Base-by-base conservation (phyloP, 495 filamentous ascomycete genomes). In the Astrocystis sublimbata region DNA sequence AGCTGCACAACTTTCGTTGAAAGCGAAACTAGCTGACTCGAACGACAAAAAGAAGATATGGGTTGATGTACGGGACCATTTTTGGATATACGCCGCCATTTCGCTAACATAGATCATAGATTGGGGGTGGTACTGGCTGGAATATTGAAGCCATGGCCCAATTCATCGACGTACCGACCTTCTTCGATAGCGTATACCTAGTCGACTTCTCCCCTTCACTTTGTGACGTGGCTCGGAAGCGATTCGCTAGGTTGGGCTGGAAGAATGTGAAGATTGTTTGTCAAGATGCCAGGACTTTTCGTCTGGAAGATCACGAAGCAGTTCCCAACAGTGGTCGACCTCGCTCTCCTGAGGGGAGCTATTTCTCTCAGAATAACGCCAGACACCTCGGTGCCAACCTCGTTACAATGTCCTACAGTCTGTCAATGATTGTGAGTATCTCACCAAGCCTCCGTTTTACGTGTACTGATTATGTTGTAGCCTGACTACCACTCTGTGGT, bases 121-220 rank as follows among this genome's bases (percentile, higher is more conserved):
- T 92, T 68, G 91, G 92, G 52, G 92, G 92, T 64, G 89, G 91
- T 46, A 93, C 90, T 54, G 93, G 93, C 67, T 96, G 91, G 81
- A 97, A 97, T 71, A 93, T 97, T 63, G 93, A 97, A 77, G 83
- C 89, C 50, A 96, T 96, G 92, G 79, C 86, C 23, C 78, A 79
- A 33, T 93, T 89, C 62, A 75, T 96, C 53, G 79, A 91, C 40
- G 92, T 98, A 6, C 80, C 88, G 5, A 81, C 86, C 21, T 97
- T 93, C 82, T 98, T 97, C 80, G 86, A 88, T 56, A 84, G 86
- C 23, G 85, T 98, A 40, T 97, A 96, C 73, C 82, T 97, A 24
- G 91, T 97, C 61, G 93, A 98, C 74, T 88, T 97, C 65, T 96
- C 92, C 6, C 92, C 93, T 1, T 96, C 92, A 2, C 87, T 98